Evolutionary conservation across 768 basidiomycete genomes (phyloP), one percentile per base, ranked within the genome.

Genomic region (Albatrellus ellisii): DNA sequence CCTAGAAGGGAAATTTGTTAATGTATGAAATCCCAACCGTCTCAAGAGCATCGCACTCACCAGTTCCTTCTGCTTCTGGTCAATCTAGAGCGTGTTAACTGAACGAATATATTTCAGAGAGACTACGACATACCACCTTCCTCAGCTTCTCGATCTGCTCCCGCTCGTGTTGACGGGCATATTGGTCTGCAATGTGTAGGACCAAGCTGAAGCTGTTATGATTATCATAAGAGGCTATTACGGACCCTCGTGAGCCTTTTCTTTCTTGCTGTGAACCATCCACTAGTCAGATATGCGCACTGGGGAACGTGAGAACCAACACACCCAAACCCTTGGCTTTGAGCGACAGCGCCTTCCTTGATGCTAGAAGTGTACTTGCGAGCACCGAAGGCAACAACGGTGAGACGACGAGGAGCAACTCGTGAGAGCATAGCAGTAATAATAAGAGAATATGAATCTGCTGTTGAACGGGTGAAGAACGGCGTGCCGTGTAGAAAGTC

Each of bases 221-320:
- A 31, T 4, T 4, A 12, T n/a, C 4, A 9, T 17, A 25, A 40
- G 6, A 12, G n/a, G 11, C 9, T 59, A 56, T 44, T 3, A 18
- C 52, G 26, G 45, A 67, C 72, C 68, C 62, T 85, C 82, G 39
- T 80, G 71, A 15, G 80, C 82, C 55, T 70, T 77, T 58, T 84
- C 82, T 59, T 73, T 83, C 60, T 75, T 74, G 53, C 82, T 85
- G 57, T 27, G 57, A 31, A 46, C 42, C 24, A 24, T 24, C 17
- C 26, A 27, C 8, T 17, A 15, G 21, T 43, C 12, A 41, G 24
- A 35, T 24, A 39, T 20, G 43, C 31, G 32, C 36, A 10, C 29
- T 12, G 57, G 60, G n/a, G 27, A 25, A 14, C 38, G 7, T 14
- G 20, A 1, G 14, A 35, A 35, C 15, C 11, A 17, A 46, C 69